These are phyloP conservation scores for Priceomyces fermenticarens DNA, from an alignment of 805 yeast genomes.

Conservation along the genomic window DNA sequence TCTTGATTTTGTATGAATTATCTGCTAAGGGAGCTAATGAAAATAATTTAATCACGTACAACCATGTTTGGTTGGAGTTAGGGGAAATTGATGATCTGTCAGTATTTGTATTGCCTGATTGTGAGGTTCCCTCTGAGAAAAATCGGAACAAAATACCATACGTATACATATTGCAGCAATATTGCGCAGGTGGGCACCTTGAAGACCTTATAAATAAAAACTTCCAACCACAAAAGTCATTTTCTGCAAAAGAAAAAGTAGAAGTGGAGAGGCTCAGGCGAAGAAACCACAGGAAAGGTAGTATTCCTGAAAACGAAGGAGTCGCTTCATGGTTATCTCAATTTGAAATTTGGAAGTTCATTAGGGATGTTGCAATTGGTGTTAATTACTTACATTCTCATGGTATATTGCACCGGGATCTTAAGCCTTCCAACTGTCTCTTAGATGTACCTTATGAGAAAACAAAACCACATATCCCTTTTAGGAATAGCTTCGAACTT, in stretches of 20 bases:
- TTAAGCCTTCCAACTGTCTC: slow-evolving; percentile 86
- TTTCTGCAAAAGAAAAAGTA: slow-evolving; percentile 26
- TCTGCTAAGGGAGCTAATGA: slow-evolving; percentile 43
- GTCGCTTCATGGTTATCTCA: slow-evolving; percentile 40
- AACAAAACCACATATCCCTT: background rate
- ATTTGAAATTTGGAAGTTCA: slow-evolving; percentile 64
- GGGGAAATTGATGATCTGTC: slow-evolving; percentile 49
- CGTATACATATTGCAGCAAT: slow-evolving; percentile 80
- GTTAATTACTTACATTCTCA: slow-evolving; percentile 67
- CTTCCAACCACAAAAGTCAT: slow-evolving; percentile 18
- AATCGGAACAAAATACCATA: slow-evolving; percentile 47
- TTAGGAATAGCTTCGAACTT: background rate
- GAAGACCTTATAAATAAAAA: slow-evolving; percentile 52
- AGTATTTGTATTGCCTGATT: slow-evolving; percentile 20
- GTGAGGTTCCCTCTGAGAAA: slow-evolving; percentile 6
- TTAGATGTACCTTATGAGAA: slow-evolving; percentile 36
- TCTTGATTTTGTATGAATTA: slow-evolving; percentile 59
- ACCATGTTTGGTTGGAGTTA: slow-evolving; percentile 89
- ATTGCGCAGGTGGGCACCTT: slow-evolving; percentile 84
- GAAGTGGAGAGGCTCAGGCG: slow-evolving; percentile 25
- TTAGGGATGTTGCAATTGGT: slow-evolving; percentile 67
- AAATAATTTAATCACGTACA: slow-evolving; percentile 71
- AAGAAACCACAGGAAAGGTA: slow-evolving; percentile 4
- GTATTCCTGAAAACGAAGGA: slow-evolving; percentile 14
- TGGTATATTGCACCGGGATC: slow-evolving; percentile 82